Evolutionary conservation across 768 basidiomycete species (phyloP).

Genomic region (Tylopilus plumbeoviolaceoides): DNA sequence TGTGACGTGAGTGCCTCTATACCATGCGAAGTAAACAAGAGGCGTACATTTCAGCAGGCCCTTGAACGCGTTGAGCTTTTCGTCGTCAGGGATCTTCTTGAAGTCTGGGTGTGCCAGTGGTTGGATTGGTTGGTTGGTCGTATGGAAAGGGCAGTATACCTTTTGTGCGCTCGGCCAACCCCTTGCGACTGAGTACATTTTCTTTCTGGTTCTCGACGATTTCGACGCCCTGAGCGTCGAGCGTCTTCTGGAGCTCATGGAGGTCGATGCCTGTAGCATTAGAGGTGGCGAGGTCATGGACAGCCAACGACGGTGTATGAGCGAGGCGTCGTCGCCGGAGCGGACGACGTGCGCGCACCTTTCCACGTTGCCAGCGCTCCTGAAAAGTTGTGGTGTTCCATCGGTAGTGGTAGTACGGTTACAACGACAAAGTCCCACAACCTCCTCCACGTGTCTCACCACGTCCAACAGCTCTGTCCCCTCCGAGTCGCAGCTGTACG

Average conservation of each 20-base stretch:
- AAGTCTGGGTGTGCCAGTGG: slow-evolving; percentile 72
- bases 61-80: slow-evolving; percentile 87
- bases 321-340: not conserved
- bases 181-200: slow-evolving; percentile 89
- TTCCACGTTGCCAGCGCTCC: slow-evolving; percentile 90
- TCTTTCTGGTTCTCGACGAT: slow-evolving; percentile 99
- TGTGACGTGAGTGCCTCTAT: no score
- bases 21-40: not conserved
- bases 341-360: slow-evolving; percentile 42
- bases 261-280: slow-evolving; percentile 70
- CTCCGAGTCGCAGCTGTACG: slow-evolving; percentile 17
- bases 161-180: slow-evolving; percentile 92
- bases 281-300: not conserved
- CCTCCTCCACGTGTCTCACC: slow-evolving; percentile 11
- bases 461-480: slow-evolving; percentile 12
- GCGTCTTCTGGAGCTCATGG: slow-evolving; percentile 84
- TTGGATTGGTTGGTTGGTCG: not conserved
- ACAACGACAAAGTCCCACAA: slow-evolving; percentile 3
- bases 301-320: slow-evolving; percentile 1
- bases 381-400: slow-evolving; percentile 80
- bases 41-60: slow-evolving; percentile 76
- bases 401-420: not conserved
- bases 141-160: slow-evolving; percentile 41
- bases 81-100: slow-evolving; percentile 89
- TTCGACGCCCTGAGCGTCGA: slow-evolving; percentile 91